Percentiles rank a stretch among this genome's conserved stretches.
These are phyloP conservation scores for Aspergillus flavus DNA, from an alignment of 2,329 filamentous ascomycete species.

Conservation along the genomic window DNA sequence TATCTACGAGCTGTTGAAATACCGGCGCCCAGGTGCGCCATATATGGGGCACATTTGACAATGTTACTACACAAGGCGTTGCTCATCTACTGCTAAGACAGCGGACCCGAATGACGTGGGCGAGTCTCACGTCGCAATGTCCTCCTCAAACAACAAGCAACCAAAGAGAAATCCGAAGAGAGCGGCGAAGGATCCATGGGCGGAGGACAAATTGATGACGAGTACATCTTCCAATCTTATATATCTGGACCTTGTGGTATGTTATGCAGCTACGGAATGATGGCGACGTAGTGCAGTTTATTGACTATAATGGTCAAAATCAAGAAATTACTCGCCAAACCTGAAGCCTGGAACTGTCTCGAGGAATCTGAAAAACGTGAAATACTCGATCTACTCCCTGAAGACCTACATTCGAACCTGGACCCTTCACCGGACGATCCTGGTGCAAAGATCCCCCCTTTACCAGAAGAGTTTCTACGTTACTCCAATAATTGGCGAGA, in stretches of 20 bases:
- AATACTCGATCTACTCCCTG: slow-evolving; percentile 43
- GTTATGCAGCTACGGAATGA: slow-evolving; percentile 9
- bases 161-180: slow-evolving; percentile 37
- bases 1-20: not conserved
- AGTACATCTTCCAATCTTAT: slow-evolving; percentile 41
- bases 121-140: slow-evolving; percentile 30
- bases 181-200: slow-evolving; percentile 39
- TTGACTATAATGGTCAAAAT: not conserved
- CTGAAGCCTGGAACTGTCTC: slow-evolving; percentile 45
- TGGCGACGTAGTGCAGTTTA: not conserved
- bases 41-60: slow-evolving; percentile 3
- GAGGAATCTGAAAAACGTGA: slow-evolving; percentile 46
- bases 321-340: slow-evolving; percentile 44
- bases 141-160: slow-evolving; percentile 25
- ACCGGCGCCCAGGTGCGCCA: not conserved
- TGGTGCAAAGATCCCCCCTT: slow-evolving; percentile 37
- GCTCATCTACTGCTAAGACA: slow-evolving; percentile 29
- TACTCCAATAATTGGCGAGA: slow-evolving; percentile 55
- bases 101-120: slow-evolving; percentile 28
- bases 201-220: slow-evolving; percentile 42
- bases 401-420: slow-evolving; percentile 42
- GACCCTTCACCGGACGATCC: slow-evolving; percentile 31
- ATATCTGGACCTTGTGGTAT: slow-evolving; percentile 43
- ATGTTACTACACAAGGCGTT: slow-evolving; percentile 27
- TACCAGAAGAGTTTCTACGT: slow-evolving; percentile 45